Evolutionary conservation across 2,329 filamentous ascomycete genomes (phyloP).

Genomic region (Arthrobotrys sphaeroides): DNA sequence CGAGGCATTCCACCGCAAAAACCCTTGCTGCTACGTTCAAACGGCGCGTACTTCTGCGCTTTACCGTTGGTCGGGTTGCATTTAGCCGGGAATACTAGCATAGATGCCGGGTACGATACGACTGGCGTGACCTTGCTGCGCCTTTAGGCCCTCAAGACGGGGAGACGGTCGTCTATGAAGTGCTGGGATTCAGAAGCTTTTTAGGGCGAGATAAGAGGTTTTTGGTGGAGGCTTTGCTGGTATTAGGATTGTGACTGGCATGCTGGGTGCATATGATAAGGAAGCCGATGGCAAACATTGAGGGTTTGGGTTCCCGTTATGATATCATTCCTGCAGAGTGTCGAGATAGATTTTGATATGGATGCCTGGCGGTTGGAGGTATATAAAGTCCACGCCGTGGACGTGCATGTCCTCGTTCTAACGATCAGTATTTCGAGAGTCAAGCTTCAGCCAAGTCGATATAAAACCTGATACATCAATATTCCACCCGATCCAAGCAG

Average conservation of each 20-base stretch:
- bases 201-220: neutral
- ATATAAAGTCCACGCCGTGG: neutral
- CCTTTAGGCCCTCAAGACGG: neutral
- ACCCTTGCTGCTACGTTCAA: neutral
- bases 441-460: no score
- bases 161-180: neutral
- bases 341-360: no score
- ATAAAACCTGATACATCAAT: no score
- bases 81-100: conserved; percentile 25
- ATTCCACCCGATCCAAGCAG: no score
- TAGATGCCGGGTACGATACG: conserved; percentile 10
- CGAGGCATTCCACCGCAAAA: no score
- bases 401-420: neutral
- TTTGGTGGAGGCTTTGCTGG: neutral
- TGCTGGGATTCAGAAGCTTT: neutral
- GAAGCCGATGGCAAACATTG: neutral
- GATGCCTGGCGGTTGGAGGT: neutral
- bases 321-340: no score
- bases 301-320: no score
- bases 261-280: neutral
- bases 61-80: neutral
- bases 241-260: neutral
- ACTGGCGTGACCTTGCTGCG: conserved; percentile 22
- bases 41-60: neutral
- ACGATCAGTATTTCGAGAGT: neutral